Base-by-base conservation (phyloP, 2,329 filamentous ascomycete genomes). In the Xylaria sp. region DNA sequence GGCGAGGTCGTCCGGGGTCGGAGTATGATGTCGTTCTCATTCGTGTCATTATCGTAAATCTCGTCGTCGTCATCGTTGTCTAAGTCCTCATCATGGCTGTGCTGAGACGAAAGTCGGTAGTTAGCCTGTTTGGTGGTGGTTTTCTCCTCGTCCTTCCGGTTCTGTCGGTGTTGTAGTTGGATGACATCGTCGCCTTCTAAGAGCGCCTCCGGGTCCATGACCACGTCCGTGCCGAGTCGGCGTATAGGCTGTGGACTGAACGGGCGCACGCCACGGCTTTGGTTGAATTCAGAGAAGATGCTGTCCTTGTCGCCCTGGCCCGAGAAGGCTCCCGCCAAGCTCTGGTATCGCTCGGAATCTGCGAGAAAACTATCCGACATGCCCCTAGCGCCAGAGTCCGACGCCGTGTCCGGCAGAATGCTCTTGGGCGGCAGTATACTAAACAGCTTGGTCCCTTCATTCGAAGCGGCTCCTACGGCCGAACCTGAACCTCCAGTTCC, bases 361-460 rank as follows among this genome's bases (percentile, higher is more conserved):
- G 82, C 80, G 5, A 83, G 73, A 57, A 86, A 73, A 67, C 82
- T 85, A 67, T 86, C 84, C 19, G 77, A 37, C 53, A 42, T 55
- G 6, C 59, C 60, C 35, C 59, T 59, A 2, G 23, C 55, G 71
- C 71, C 63, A 66, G 64, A 67, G 59, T 79, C 76, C 4, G 78
- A 76, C 1, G 72, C 74, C 52, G 74, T 65, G 64, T 84, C 82
- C 47, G 82, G 80, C 4, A 87, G 79, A 66, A 87, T 87, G 68
- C 83, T 85, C 72, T 83, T 84, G 10, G 83, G 82, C 46, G 84
- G 83, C 52, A 87, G 72, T 65, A 87, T 86, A 67, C 83, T 85
- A 72, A 87, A 88, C 66, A 88, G 76, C 74, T 83, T 85, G 13
- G 74, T 73, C 54, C 68, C 70, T n/a, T 63, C 67, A 69, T 68